Percentiles rank a stretch among this genome's conserved stretches.
Evolutionary conservation across 202 grass and related monocot species (phyloP).

Genomic region (Thinopyrum obtusiflorum): DNA sequence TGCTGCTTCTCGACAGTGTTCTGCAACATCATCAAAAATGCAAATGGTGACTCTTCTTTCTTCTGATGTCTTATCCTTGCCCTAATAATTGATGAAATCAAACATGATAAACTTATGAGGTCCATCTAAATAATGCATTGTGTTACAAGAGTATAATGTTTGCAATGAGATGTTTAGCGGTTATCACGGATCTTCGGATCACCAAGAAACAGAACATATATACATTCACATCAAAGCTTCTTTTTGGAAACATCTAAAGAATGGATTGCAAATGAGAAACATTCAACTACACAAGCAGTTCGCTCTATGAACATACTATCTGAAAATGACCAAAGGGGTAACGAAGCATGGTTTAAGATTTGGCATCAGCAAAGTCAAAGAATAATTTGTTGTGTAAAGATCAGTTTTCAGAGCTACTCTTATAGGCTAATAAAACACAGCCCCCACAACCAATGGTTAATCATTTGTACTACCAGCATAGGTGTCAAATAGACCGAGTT

Average conservation of each 20-base stretch:
- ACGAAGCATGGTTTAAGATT: neutral
- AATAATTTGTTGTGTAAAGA: neutral
- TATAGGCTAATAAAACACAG: neutral
- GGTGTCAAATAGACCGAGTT: neutral
- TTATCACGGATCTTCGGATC: neutral
- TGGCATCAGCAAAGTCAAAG: constrained; percentile 9
- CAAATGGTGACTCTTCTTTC: constrained; percentile 70
- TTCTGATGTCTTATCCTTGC: constrained; percentile 62
- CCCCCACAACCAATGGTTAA: neutral
- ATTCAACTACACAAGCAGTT: neutral
- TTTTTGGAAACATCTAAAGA: neutral
- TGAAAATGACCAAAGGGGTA: constrained; percentile 18
- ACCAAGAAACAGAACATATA: neutral
- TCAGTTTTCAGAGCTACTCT: neutral
- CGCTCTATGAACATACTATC: neutral
- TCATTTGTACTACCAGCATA: neutral
- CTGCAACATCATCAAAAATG: constrained; percentile 87
- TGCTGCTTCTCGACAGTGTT: constrained; percentile 75
- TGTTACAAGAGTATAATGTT: neutral
- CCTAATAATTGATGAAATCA: constrained; percentile 51
- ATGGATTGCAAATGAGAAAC: neutral
- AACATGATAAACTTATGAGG: neutral
- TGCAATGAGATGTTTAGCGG: constrained; percentile 23
- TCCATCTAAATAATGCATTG: neutral
- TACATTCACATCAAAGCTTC: neutral